Evolutionary conservation across 495 filamentous ascomycete genomes (phyloP).

Genomic region (Podospora pseudocomata): DNA sequence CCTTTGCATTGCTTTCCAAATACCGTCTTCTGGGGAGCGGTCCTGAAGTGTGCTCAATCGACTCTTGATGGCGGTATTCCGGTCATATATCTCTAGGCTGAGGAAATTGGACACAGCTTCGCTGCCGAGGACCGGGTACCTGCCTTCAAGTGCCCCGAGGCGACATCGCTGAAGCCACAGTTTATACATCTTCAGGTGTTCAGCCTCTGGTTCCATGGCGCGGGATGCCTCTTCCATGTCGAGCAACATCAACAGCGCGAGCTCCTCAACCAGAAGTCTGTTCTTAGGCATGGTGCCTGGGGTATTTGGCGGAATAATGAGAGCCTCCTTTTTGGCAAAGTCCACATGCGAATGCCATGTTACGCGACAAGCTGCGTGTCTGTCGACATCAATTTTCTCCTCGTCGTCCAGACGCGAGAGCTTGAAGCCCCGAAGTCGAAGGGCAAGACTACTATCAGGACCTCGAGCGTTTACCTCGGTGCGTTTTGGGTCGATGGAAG

Average conservation of each 20-base stretch:
- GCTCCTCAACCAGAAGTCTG: neutral
- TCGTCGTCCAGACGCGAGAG: neutral
- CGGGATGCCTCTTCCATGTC: neutral
- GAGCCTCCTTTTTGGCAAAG: neutral
- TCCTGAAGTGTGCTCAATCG: too few relatives aligned
- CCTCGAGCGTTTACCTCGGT: neutral
- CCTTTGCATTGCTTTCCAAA: neutral
- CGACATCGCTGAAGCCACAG: neutral
- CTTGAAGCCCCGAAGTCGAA: neutral
- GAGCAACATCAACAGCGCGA: neutral
- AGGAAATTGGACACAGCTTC: too few relatives aligned
- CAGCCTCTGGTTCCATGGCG: neutral
- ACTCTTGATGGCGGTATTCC: too few relatives aligned
- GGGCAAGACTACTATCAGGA: neutral
- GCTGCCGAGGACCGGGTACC: neutral
- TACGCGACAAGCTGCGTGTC: neutral
- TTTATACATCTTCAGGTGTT: neutral
- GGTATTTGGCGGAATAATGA: neutral
- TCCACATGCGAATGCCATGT: neutral
- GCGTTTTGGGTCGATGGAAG: neutral
- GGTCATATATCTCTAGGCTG: too few relatives aligned
- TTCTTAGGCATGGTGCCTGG: neutral
- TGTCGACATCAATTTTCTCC: neutral
- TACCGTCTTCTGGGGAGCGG: too few relatives aligned
- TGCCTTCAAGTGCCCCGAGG: neutral